These are phyloP conservation scores for Pyracantha coccinea DNA, from an alignment of 331 rosid genomes.

Conservation along the genomic window DNA sequence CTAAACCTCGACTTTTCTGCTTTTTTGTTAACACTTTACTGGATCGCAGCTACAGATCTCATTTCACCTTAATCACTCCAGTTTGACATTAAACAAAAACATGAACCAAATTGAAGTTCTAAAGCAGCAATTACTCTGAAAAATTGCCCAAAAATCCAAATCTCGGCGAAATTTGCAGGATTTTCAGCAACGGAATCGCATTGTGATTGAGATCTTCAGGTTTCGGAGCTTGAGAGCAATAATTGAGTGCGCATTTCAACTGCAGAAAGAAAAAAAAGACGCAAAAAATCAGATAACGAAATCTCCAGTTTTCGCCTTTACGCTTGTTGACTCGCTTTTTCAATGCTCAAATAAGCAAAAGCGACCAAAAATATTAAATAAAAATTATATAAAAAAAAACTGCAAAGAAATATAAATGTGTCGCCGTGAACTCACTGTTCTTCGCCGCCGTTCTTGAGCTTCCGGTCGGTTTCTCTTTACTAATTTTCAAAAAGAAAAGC, in stretches of 20 bases:
- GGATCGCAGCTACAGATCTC: neutral
- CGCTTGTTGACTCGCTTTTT: constrained; percentile 36
- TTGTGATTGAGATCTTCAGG: constrained; percentile 41
- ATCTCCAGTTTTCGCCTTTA: constrained; percentile 11
- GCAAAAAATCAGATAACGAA: constrained; percentile 14
- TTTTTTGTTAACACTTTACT: neutral
- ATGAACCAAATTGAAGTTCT: neutral
- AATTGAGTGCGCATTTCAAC: constrained; percentile 31
- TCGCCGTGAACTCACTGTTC: constrained; percentile 1
- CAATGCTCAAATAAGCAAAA: constrained; percentile 11
- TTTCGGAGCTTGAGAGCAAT: constrained; percentile 18
- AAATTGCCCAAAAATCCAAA: neutral
- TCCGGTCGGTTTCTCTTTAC: neutral
- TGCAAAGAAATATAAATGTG: neutral
- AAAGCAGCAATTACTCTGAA: neutral
- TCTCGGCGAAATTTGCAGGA: constrained; percentile 15
- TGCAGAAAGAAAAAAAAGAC: constrained; percentile 3
- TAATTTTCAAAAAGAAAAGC: neutral
- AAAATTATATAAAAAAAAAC: neutral
- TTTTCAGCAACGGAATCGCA: constrained; percentile 30
- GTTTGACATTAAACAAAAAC: neutral
- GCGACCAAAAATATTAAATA: neutral
- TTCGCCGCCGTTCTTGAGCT: neutral
- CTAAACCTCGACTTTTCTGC: neutral
- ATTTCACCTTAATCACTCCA: neutral